A percentile compares a stretch with the other conserved stretches of the same genome.
These are phyloP conservation scores for Simmondsia chinensis DNA, from an alignment of 148 eudicot genomes.

Conservation along the genomic window DNA sequence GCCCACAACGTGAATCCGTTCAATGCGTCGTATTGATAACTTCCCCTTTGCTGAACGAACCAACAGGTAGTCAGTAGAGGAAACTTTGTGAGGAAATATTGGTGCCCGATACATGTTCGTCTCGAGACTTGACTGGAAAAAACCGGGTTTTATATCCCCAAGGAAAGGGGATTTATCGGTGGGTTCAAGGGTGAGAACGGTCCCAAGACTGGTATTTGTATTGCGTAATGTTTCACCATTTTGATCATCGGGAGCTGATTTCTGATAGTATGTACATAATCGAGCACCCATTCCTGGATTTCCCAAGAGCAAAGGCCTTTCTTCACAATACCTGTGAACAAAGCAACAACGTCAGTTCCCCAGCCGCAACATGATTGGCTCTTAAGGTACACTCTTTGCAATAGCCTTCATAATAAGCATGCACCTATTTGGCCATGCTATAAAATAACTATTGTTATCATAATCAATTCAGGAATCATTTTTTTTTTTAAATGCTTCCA, in stretches of 20 bases:
- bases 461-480: too few species aligned
- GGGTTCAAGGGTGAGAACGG: conserved; percentile 75
- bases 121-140: conserved; percentile 79
- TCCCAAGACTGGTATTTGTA: conserved; percentile 56
- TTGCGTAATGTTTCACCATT: conserved; percentile 52
- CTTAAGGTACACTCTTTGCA: too few species aligned
- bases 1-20: conserved; percentile 86
- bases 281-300: conserved; percentile 98
- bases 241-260: conserved; percentile 75
- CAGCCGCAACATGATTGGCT: too few species aligned
- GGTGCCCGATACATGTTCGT: conserved; percentile 97
- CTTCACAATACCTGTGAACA: conserved; percentile 95
- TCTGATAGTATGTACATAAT: conserved; percentile 90
- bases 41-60: conserved; percentile 96
- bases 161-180: conserved; percentile 98
- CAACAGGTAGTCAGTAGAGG: conserved; percentile 85
- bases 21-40: conserved; percentile 86
- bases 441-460: too few species aligned
- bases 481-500: too few species aligned
- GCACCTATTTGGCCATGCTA: too few species aligned
- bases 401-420: too few species aligned
- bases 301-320: conserved; percentile 89
- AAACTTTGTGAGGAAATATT: conserved; percentile 71
- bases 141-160: conserved; percentile 89
- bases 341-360: too few species aligned